A percentile compares a stretch with the other conserved stretches of the same genome.
These are phyloP conservation scores for Teunomyces funiuensis DNA, from an alignment of 805 yeast species.

Conservation along the genomic window DNA sequence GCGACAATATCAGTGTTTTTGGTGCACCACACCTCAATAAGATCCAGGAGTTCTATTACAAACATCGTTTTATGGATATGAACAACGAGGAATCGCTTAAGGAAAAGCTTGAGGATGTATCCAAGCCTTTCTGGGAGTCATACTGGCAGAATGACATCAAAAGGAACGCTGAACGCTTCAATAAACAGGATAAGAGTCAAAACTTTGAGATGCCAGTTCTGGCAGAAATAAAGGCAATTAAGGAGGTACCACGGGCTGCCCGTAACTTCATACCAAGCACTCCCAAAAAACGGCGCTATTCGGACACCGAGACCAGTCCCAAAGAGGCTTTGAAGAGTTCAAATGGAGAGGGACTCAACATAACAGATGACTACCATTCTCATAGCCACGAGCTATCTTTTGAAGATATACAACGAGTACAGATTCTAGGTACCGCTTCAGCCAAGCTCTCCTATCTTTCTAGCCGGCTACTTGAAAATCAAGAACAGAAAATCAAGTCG, in stretches of 20 bases:
- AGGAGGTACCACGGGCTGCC: neutral
- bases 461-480: slow-evolving; percentile 54
- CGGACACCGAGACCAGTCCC: neutral
- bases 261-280: neutral
- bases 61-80: slow-evolving; percentile 45
- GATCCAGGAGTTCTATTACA: slow-evolving; percentile 53
- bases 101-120: slow-evolving; percentile 29
- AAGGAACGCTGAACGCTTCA: slow-evolving; percentile 36
- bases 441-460: slow-evolving; percentile 62
- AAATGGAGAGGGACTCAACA: neutral
- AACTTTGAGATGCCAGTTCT: slow-evolving; percentile 10
- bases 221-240: neutral
- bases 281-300: slow-evolving; percentile 2
- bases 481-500: slow-evolving; percentile 47
- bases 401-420: slow-evolving; percentile 27
- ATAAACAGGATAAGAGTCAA: slow-evolving; percentile 29
- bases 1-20: slow-evolving; percentile 40
- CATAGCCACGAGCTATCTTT: neutral
- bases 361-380: neutral
- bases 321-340: neutral
- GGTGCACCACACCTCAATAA: slow-evolving; percentile 61
- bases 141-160: slow-evolving; percentile 50
- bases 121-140: slow-evolving; percentile 50
- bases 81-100: slow-evolving; percentile 26
- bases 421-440: slow-evolving; percentile 61